Conservation (phyloP, 2,329 filamentous ascomycete genomes). For the Microsporum ferrugineum region DNA sequence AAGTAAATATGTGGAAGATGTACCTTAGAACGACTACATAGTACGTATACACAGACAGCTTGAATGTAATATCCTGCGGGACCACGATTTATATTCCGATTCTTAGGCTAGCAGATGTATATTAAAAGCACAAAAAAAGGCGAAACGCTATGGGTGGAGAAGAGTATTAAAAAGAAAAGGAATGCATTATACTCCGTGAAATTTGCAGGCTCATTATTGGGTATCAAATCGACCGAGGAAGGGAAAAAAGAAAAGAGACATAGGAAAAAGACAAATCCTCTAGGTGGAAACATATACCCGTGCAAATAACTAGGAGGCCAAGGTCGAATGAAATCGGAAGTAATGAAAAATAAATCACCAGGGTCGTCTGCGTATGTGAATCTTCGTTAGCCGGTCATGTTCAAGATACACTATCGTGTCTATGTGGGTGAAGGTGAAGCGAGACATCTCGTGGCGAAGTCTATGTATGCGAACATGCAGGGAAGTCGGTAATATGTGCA, state of each 20-base stretch:
- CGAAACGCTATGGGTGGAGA: not conserved
- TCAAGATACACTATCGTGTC: not conserved
- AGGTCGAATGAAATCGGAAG: not conserved
- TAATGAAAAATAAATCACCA: not conserved
- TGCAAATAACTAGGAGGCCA: not conserved
- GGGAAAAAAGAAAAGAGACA: not conserved
- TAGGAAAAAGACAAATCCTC: not conserved
- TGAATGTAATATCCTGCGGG: not conserved
- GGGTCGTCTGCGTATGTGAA: not conserved
- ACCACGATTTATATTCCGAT: not conserved
- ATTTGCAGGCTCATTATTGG: conserved; percentile 1
- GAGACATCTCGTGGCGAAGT: not conserved
- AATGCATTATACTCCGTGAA: not conserved
- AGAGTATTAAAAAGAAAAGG: not conserved
- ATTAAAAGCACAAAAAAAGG: not conserved
- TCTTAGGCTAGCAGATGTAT: not conserved
- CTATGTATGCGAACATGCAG: not conserved
- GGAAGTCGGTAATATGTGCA: not conserved
- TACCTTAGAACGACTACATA: no score
- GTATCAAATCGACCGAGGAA: conserved; percentile 1
- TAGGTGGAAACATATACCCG: not conserved
- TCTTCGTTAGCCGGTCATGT: not conserved
- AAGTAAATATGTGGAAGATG: no score
- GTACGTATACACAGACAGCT: no score
- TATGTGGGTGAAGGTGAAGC: not conserved